Conservation (phyloP, 1,139 yeast species). For the Lodderomyces jiufengensis region DNA sequence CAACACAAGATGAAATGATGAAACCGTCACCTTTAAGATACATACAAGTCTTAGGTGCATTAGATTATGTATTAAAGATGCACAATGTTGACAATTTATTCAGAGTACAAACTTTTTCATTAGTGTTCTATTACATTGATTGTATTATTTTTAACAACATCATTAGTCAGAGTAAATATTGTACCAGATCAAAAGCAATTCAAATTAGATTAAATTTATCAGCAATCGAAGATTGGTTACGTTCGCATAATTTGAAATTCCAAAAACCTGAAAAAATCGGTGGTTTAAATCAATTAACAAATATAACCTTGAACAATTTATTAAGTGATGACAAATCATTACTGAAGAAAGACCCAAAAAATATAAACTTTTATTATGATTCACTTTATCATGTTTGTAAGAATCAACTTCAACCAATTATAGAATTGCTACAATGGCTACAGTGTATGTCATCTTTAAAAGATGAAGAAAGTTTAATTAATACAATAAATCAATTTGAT, state of each 20-base stretch:
- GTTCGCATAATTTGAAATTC: slow-evolving; percentile 67
- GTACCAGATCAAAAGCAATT: slow-evolving; percentile 81
- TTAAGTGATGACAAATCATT: slow-evolving; percentile 18
- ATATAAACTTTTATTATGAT: slow-evolving; percentile 48
- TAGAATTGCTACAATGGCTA: slow-evolving; percentile 83
- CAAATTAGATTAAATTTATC: slow-evolving; percentile 86
- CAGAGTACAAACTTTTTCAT: slow-evolving; percentile 72
- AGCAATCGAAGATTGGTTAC: slow-evolving; percentile 88
- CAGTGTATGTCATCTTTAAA: slow-evolving; percentile 72
- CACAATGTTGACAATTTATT: slow-evolving; percentile 77
- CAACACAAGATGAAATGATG: slow-evolving; percentile 55
- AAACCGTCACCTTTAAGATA: slow-evolving; percentile 86
- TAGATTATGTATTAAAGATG: slow-evolving; percentile 77
- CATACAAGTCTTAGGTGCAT: slow-evolving; percentile 84
- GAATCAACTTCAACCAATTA: slow-evolving; percentile 65
- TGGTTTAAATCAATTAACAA: slow-evolving; percentile 17
- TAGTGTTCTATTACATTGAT: slow-evolving; percentile 77
- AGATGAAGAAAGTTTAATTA: slow-evolving; percentile 54
- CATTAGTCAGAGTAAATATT: slow-evolving; percentile 59
- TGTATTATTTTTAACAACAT: slow-evolving; percentile 71
- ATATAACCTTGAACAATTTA: slow-evolving; percentile 22
- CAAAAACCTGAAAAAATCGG: slow-evolving; percentile 39
- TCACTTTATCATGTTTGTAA: slow-evolving; percentile 59
- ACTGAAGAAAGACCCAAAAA: slow-evolving; percentile 25
- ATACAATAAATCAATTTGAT: slow-evolving; percentile 55